Evolutionary conservation across 2,329 filamentous ascomycete species (phyloP).

Genomic region (Monilinia fructigena): DNA sequence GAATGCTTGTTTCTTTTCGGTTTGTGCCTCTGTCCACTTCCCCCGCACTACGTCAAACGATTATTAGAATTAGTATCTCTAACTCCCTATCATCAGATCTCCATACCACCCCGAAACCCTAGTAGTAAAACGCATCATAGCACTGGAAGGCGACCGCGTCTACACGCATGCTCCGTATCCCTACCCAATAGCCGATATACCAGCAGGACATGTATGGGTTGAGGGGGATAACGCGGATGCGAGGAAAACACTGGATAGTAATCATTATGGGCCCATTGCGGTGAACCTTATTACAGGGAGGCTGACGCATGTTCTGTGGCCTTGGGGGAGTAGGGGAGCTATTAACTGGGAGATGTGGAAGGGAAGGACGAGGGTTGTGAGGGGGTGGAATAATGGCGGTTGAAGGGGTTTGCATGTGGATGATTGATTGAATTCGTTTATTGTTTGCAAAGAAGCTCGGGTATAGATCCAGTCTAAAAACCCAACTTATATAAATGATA

Average conservation of each 20-base stretch:
- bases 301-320: slow-evolving; percentile 71
- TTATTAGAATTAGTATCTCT: neutral
- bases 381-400: slow-evolving; percentile 29
- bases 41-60: neutral
- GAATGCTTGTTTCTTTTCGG: slow-evolving; percentile 74
- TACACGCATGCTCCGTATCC: slow-evolving; percentile 58
- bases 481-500: neutral
- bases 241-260: slow-evolving; percentile 75
- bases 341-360: slow-evolving; percentile 57
- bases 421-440: neutral
- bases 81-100: slow-evolving; percentile 50
- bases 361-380: slow-evolving; percentile 45
- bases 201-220: slow-evolving; percentile 87
- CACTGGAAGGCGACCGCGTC: slow-evolving; percentile 75
- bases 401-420: neutral
- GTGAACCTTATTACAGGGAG: slow-evolving; percentile 72
- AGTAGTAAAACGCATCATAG: slow-evolving; percentile 81
- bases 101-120: slow-evolving; percentile 67
- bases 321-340: slow-evolving; percentile 57
- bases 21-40: slow-evolving; percentile 40
- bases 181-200: slow-evolving; percentile 59
- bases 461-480: too few relatives aligned
- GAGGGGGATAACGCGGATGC: slow-evolving; percentile 72
- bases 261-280: slow-evolving; percentile 83
- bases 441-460: too few relatives aligned